Base-by-base conservation (phyloP, 352 stramenopile species). In the Poterioochromonas sp. region DNA sequence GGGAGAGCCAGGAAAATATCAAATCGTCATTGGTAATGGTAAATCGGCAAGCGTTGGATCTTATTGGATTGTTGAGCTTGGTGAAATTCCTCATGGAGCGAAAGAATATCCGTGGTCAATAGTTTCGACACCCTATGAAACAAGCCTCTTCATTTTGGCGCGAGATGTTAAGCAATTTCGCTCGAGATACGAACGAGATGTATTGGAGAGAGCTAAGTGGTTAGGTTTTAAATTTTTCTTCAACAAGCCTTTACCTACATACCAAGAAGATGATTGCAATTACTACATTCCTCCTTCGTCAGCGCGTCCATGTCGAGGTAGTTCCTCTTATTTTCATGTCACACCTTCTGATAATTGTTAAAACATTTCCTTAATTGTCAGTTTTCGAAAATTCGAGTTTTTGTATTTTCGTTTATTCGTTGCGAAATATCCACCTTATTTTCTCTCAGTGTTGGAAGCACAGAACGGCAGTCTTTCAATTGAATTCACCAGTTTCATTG, bases 31-130 rank as follows among this genome's bases (percentile, higher is more conserved):
- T 29, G 32, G 41, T 8, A 71, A 71, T 39, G 44, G 26, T 73
- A 29, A 47, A 8, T 47, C 22, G 32, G 11, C 63, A 47, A 15
- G 18, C 39, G 3, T 20, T 69, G 65, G 39, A 35, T 18, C 5
- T 18, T 74, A 74, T 39, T 74, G 65, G 65, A 35, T 74, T 40
- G 11, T 54, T 22, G 40, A 32, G 22, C 12, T 74, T 35, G 65
- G 65, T 54, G 2, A 15, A 18, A 35, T 54, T 54, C 2, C 8
- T 40, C 15, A 15, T 15, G 47, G 26, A 15, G 54, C 54, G 11
- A 44, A 37, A 26, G 40, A 34, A n/a, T 74, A 74, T 54, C 8
- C 8, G 1, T 74, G 65, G 65, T n/a, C 65, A 37, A 54, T 74
- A 26, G 65, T 74, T 15, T 58, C 39, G 5, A 34, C 1, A 26